Conservation (phyloP, 305 asterid genomes). For the Fraxinus greggii region DNA sequence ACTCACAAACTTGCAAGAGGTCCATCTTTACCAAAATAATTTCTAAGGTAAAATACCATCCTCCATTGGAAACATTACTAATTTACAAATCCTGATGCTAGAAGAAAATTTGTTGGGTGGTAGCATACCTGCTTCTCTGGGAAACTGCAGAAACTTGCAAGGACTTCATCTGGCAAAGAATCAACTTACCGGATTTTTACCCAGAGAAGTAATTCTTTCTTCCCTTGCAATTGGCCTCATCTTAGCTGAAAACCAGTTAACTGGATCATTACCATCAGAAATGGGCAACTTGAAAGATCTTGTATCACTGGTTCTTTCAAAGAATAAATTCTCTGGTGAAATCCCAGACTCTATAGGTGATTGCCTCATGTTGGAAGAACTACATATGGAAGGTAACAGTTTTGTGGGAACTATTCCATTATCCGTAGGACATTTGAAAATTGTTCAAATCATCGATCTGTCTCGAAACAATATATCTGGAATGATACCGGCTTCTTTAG, state of each 20-base stretch:
- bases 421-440: conserved; percentile 31
- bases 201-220: conserved; percentile 20
- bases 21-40: conserved; percentile 19
- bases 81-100: conserved; percentile 16
- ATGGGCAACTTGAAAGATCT: conserved; percentile 21
- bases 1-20: conserved; percentile 21
- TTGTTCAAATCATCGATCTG: conserved; percentile 24
- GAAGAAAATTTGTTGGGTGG: conserved; percentile 28
- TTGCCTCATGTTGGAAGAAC: conserved; percentile 23
- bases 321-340: conserved; percentile 25
- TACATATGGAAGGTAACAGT: conserved; percentile 26
- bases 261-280: conserved; percentile 28
- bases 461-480: conserved; percentile 31
- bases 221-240: conserved; percentile 18
- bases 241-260: conserved; percentile 22
- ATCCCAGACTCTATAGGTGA: conserved; percentile 24
- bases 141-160: conserved; percentile 27
- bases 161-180: not conserved
- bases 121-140: conserved; percentile 26
- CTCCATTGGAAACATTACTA: conserved; percentile 26
- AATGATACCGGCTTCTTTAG: conserved; percentile 28
- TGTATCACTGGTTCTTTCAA: conserved; percentile 1
- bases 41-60: conserved; percentile 23
- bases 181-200: not conserved
- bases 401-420: conserved; percentile 33